These are phyloP conservation scores for Cadophora luteo-olivacea DNA, from an alignment of 2,329 filamentous ascomycete genomes.

Conservation along the genomic window DNA sequence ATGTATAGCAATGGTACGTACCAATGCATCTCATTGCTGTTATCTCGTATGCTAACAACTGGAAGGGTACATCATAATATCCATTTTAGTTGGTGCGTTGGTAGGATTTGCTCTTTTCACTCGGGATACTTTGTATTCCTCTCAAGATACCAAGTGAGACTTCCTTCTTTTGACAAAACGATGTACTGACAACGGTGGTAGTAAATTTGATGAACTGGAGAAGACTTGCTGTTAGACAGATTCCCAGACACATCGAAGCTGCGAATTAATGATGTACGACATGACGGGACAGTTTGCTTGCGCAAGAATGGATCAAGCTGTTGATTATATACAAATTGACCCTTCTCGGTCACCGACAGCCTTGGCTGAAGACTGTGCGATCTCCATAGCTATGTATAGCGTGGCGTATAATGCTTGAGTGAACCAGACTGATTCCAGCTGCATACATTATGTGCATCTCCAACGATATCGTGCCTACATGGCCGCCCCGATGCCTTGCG, in stretches of 20 bases:
- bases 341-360: background rate
- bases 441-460: conserved; percentile 8
- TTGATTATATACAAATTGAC: conserved; percentile 16
- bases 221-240: conserved; percentile 23
- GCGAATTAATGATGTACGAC: conserved; percentile 3
- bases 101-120: conserved; percentile 37
- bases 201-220: conserved; percentile 16
- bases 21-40: background rate
- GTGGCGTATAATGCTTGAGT: background rate
- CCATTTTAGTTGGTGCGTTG: conserved; percentile 34
- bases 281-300: background rate
- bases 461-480: background rate
- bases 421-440: conserved; percentile 1
- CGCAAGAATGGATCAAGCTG: background rate
- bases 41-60: background rate
- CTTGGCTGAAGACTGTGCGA: background rate
- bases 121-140: conserved; percentile 29
- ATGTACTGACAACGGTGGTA: background rate
- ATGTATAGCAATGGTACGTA: conserved; percentile 39
- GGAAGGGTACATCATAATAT: conserved; percentile 37
- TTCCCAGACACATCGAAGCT: background rate
- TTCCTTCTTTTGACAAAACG: background rate
- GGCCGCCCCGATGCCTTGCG: background rate
- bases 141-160: conserved; percentile 20
- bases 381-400: conserved; percentile 5